Conservation (phyloP, 176 grass and related monocot genomes). For the Calamus simplicifolius region DNA sequence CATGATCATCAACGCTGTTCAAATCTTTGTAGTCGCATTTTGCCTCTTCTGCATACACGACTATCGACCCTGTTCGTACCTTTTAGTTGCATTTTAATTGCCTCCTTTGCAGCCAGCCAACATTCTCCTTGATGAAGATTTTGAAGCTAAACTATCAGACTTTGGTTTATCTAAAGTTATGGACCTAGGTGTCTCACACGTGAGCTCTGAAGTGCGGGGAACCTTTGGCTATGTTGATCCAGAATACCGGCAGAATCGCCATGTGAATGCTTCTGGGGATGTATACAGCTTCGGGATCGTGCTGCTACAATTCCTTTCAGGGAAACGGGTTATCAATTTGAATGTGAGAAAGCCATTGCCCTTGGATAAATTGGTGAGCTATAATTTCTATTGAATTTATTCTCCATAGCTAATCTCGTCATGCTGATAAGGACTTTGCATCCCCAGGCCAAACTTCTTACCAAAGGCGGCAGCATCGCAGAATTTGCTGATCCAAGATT, state of each 20-base stretch:
- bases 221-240: slow-evolving; percentile 73
- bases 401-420: too few species aligned
- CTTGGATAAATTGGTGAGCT: slow-evolving; percentile 40
- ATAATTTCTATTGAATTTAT: too few species aligned
- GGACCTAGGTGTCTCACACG: slow-evolving; percentile 34
- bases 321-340: slow-evolving; percentile 46
- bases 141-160: slow-evolving; percentile 58
- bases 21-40: background rate
- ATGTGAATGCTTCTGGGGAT: slow-evolving; percentile 55
- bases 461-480: slow-evolving; percentile 29
- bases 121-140: slow-evolving; percentile 55
- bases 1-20: too few species aligned
- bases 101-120: slow-evolving; percentile 45
- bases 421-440: background rate
- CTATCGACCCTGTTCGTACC: too few species aligned
- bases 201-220: slow-evolving; percentile 69
- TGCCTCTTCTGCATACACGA: too few species aligned
- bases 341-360: slow-evolving; percentile 51
- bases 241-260: slow-evolving; percentile 65
- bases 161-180: slow-evolving; percentile 55
- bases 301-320: slow-evolving; percentile 57
- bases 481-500: slow-evolving; percentile 54
- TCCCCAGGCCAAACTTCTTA: slow-evolving; percentile 37
- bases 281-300: slow-evolving; percentile 74
- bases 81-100: background rate